Base-by-base conservation (phyloP, 169 alveolate species). In the Cryptosporidium felis region DNA sequence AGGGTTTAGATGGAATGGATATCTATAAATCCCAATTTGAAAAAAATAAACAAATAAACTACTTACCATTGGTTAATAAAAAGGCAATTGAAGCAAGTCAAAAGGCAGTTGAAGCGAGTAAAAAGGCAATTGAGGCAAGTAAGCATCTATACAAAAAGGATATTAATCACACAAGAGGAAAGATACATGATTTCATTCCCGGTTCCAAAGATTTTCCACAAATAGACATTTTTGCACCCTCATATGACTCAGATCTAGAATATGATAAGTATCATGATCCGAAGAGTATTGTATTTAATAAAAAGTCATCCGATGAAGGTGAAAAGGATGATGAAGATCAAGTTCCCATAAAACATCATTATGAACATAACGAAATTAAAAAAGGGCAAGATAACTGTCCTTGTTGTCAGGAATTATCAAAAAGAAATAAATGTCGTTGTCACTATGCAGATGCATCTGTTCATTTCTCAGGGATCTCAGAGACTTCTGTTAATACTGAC, bases 381-480 rank as follows among this genome's bases (percentile, higher is more conserved):
- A 32, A 36, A 16, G 53, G 40, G 16, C 16, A 12, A 18, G 30
- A 67, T 3, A 74, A 41, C 10, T 74, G 85, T 34, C 85, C 85
- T 0, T 74, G 85, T n/a, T 74, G 85, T 74, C 44, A 51, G 9
- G 38, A 51, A 16, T 14, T 51, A 9, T 36, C 85, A 10, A 74
- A 56, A 56, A 49, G 40, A 28, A 49, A 28, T 9, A 74, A 40
- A 21, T 74, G 85, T 28, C 36, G 74, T n/a, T 74, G 85, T 23
- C 85, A 74, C 32, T 74, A 74, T 56, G 46, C 46, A 21, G 85
- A 74, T 38, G 85, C 85, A 53, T 49, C 85, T 4, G 85, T 74
- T 16, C 51, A 74, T 34, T 74, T 74, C 44, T 36, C 23, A 32
- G 85, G 85, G 18, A 51, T 74, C 32, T 38, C 46, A 14, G 85